phyloP scores from a whole-genome alignment of 2,329 filamentous ascomycete genomes.

The Pseudogymnoascus sp. region DNA sequence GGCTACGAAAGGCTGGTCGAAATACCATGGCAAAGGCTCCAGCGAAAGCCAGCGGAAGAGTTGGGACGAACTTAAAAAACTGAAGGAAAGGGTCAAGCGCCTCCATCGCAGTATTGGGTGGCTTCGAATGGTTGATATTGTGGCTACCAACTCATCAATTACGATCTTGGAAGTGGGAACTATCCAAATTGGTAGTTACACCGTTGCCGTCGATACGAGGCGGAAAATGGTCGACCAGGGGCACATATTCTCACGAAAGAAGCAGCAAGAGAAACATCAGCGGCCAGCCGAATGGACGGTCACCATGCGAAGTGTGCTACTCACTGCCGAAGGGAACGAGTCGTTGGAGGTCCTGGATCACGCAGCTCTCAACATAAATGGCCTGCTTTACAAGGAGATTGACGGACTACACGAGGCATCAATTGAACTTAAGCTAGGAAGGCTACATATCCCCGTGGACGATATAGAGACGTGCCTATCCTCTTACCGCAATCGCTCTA shows the following conservation, averaged over 20 bases:
- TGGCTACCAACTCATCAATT: conserved; percentile 72
- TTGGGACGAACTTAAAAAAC: conserved; percentile 70
- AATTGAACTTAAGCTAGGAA: conserved; percentile 82
- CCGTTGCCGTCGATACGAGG: conserved; percentile 82
- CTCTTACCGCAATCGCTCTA: conserved; percentile 30
- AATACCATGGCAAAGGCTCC: conserved; percentile 18
- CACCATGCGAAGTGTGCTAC: conserved; percentile 75
- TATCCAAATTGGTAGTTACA: conserved; percentile 77
- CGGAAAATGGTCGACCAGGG: conserved; percentile 86
- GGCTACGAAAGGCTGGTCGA: conserved; percentile 11
- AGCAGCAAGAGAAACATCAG: conserved; percentile 55
- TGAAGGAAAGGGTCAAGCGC: conserved; percentile 80
- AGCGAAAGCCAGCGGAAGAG: conserved; percentile 45
- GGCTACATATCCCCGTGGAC: conserved; percentile 85
- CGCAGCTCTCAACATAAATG: conserved; percentile 82
- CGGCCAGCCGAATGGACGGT: conserved; percentile 92
- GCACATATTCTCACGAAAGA: conserved; percentile 77
- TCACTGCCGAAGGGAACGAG: conserved; percentile 78
- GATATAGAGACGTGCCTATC: conserved; percentile 63
- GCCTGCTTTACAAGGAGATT: conserved; percentile 75
- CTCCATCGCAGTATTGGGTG: conserved; percentile 82
- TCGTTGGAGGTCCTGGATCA: conserved; percentile 85
- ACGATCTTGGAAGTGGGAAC: conserved; percentile 76
- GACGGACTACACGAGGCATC: conserved; percentile 87
- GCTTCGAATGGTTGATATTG: conserved; percentile 82